Percentiles rank a stretch among this genome's conserved stretches.
phyloP scores from a whole-genome alignment of 306 rosid species.

The Mimosa bimucronata region DNA sequence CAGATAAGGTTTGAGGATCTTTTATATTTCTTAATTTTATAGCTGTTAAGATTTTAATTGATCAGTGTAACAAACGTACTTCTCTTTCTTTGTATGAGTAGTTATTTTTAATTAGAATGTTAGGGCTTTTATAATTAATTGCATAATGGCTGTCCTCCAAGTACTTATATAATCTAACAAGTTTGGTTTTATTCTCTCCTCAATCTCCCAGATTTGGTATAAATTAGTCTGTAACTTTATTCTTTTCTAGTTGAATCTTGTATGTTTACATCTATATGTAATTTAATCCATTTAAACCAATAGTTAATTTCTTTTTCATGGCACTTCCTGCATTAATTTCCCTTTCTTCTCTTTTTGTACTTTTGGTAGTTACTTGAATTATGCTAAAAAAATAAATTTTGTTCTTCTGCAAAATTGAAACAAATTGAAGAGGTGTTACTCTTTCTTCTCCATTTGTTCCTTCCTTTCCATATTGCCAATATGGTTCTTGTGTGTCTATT shows the following conservation, averaged over 20 bases:
- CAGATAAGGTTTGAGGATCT: conserved; percentile 36
- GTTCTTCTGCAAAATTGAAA: neutral
- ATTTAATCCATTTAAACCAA: neutral
- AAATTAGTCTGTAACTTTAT: neutral
- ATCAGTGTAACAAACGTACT: neutral
- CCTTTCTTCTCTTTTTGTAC: neutral
- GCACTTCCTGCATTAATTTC: neutral
- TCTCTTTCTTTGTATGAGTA: neutral
- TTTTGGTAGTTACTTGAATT: neutral
- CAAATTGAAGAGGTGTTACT: neutral
- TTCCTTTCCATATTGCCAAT: neutral
- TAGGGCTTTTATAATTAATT: neutral
- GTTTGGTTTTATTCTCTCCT: neutral
- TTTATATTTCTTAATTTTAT: conserved; percentile 22
- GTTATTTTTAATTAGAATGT: neutral
- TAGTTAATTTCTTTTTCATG: neutral
- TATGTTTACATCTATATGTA: neutral
- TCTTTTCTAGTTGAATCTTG: neutral
- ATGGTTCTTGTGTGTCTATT: neutral
- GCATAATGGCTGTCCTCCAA: conserved; percentile 4
- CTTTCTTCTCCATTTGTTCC: neutral
- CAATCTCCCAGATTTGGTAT: neutral
- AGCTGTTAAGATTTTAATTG: conserved; percentile 1
- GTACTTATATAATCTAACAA: neutral
- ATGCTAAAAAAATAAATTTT: neutral